These are phyloP conservation scores for Calonectria leucothoes DNA, from an alignment of 2,329 filamentous ascomycete genomes.

Conservation along the genomic window DNA sequence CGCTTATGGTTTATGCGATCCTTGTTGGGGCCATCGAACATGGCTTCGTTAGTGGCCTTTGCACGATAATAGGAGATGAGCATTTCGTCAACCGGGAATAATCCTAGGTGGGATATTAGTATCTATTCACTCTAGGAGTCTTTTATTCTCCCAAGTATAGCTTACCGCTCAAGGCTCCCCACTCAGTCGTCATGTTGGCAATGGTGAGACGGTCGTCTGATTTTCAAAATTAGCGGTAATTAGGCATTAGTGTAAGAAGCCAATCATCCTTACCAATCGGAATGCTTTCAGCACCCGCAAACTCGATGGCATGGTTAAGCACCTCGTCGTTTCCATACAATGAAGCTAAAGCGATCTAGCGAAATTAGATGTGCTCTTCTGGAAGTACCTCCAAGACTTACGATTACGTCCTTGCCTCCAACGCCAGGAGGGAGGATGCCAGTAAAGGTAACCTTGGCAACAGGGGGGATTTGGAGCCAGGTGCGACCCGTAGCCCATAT, in stretches of 20 bases:
- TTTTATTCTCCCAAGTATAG: background rate
- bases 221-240: too few species aligned
- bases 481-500: conserved; percentile 87
- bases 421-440: conserved; percentile 83
- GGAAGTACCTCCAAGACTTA: too few species aligned
- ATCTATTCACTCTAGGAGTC: background rate
- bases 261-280: conserved; percentile 56
- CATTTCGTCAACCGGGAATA: conserved; percentile 81
- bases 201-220: conserved; percentile 82
- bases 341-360: conserved; percentile 73
- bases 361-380: too few species aligned
- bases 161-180: conserved; percentile 71
- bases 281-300: conserved; percentile 81
- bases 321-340: conserved; percentile 92
- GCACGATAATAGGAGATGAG: conserved; percentile 79
- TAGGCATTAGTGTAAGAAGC: too few species aligned
- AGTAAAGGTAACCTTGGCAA: conserved; percentile 82
- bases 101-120: background rate
- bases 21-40: conserved; percentile 63
- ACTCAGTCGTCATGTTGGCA: conserved; percentile 85
- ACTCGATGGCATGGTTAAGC: conserved; percentile 91
- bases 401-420: conserved; percentile 94
- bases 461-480: conserved; percentile 90
- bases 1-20: conserved; percentile 77
- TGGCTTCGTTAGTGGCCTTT: conserved; percentile 79